A percentile compares a stretch with the other conserved stretches of the same genome.
Evolutionary conservation across 345 rosid genomes (phyloP).

Genomic region (Pugionium cornutum): DNA sequence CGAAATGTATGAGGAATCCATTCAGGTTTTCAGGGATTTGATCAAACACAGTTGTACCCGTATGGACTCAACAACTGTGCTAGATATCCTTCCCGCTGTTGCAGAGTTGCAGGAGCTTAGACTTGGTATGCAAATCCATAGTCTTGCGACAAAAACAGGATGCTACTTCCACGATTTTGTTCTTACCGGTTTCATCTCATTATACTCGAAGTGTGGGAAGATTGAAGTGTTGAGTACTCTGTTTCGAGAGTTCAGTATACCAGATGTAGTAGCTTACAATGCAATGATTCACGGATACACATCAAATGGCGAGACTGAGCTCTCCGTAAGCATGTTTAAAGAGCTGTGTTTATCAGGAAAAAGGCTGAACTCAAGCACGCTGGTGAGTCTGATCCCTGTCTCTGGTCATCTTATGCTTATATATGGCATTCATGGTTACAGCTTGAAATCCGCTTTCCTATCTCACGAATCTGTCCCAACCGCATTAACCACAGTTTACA

Average conservation of each 20-base stretch:
- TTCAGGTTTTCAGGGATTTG: conserved; percentile 53
- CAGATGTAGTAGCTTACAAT: conserved; percentile 69
- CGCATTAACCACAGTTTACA: conserved; percentile 62
- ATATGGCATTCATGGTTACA: conserved; percentile 55
- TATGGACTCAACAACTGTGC: conserved; percentile 57
- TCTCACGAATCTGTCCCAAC: conserved; percentile 58
- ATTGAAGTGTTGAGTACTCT: conserved; percentile 43
- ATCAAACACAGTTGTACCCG: conserved; percentile 40
- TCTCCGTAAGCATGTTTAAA: conserved; percentile 55
- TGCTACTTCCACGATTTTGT: conserved; percentile 53
- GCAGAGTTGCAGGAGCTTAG: conserved; percentile 68
- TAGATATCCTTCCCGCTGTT: conserved; percentile 65
- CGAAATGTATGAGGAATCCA: conserved; percentile 51
- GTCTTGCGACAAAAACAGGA: conserved; percentile 55
- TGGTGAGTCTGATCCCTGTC: conserved; percentile 69
- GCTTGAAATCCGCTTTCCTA: conserved; percentile 51
- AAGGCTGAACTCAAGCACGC: conserved; percentile 57
- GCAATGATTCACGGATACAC: conserved; percentile 80
- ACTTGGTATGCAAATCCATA: conserved; percentile 63
- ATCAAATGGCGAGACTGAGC: conserved; percentile 51
- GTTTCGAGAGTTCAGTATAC: conserved; percentile 53
- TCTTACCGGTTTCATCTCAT: conserved; percentile 62
- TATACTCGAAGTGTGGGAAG: conserved; percentile 65
- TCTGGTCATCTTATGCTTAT: conserved; percentile 59
- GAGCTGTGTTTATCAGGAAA: conserved; percentile 49